Base-by-base conservation (phyloP, 768 basidiomycete species). In the Gloeopeniophorella convolvens region DNA sequence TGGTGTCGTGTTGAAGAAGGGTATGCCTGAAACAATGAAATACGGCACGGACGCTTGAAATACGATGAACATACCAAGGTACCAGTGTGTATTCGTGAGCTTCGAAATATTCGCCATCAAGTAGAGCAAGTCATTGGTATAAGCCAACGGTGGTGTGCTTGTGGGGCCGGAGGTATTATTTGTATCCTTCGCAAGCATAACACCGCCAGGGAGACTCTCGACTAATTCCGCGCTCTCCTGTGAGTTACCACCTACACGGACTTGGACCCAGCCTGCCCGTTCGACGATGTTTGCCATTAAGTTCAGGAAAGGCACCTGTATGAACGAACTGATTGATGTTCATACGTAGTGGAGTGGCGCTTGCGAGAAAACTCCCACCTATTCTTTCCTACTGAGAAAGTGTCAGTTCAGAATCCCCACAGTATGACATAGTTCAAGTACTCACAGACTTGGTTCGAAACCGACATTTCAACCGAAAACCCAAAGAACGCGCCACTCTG, bases 201-300 rank as follows among this genome's bases (percentile, higher is more conserved):
- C 58, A 9, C 70, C 71, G 46, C 79, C 72, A 0, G 75, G 62
- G 7, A 80, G 74, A 30, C 67, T 71, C 27, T 69, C 65, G 5
- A 79, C 80, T 47, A 79, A 61, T 4, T 66, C 66, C 7, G 71
- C 82, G 5, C 68, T 74, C 45, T 92, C 89, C 62, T 90, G 89
- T 0, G 83, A 82, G 64, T 90, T 91, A 31, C 88, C 88, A 26
- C 89, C 88, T 0, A 90, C 72, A 41, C 88, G 79, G 15, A 89
- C 65, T 11, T 74, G 65, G 10, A 86, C 78, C 1, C 65, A 60
- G 2, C 87, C 86, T 1, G 77, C 76, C 21, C 89, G 75, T 57
- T 78, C 71, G 31, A 70, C 70, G 7, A 92, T 67, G 53, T 86
- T 84, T 7, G 78, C 72, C 73, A 92, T 78, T 18, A 89, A 71